Evolutionary conservation across 164 flowering plant species (phyloP).

Genomic region (Stephania japonica): DNA sequence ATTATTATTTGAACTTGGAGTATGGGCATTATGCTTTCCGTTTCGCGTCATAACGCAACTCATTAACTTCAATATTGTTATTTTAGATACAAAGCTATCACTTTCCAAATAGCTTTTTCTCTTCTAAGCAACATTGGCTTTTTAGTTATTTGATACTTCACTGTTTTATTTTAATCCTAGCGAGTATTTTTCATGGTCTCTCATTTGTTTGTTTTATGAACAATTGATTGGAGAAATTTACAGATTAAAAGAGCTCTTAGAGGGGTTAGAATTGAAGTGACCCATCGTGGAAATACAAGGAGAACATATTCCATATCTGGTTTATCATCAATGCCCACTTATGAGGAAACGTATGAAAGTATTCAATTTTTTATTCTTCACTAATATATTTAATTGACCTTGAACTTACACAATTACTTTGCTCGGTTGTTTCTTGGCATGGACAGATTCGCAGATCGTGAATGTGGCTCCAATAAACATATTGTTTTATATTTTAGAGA

Average conservation of each 20-base stretch:
- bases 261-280: slow-evolving; percentile 64
- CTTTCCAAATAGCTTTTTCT: background rate
- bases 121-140: background rate
- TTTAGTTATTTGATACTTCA: background rate
- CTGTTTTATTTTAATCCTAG: background rate
- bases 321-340: slow-evolving; percentile 58
- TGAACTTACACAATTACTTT: background rate
- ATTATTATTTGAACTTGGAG: too few relatives aligned
- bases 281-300: slow-evolving; percentile 68
- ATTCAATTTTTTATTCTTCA: background rate
- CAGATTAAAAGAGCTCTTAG: slow-evolving; percentile 78
- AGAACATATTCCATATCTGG: slow-evolving; percentile 77
- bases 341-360: slow-evolving; percentile 62
- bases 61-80: background rate
- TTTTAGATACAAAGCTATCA: background rate
- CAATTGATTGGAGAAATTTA: background rate
- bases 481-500: slow-evolving; percentile 84
- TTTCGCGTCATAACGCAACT: background rate
- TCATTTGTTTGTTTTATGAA: background rate
- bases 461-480: slow-evolving; percentile 63
- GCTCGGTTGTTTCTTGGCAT: background rate
- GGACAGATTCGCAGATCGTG: slow-evolving; percentile 80
- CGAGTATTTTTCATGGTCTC: background rate
- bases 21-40: background rate
- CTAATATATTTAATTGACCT: background rate